Evolutionary conservation across 1,284 basidiomycete species (phyloP).

Genomic region (Boletus holoroseus): DNA sequence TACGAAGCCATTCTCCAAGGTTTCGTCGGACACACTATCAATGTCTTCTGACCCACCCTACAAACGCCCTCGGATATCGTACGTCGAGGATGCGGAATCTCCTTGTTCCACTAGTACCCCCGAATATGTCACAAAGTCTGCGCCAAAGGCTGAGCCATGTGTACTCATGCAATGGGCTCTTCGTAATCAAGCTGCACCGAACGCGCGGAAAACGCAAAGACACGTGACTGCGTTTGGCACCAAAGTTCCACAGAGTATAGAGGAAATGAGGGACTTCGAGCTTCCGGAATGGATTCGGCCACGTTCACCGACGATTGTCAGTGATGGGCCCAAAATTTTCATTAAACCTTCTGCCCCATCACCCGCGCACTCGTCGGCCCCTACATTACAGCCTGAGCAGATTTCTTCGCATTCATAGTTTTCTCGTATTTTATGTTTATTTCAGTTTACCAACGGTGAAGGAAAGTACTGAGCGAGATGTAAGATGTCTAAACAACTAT

Average conservation of each 20-base stretch:
- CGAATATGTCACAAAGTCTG: slow-evolving; percentile 18
- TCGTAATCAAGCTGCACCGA: slow-evolving; percentile 41
- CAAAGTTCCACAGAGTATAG: slow-evolving; percentile 43
- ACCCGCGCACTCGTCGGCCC: slow-evolving; percentile 4
- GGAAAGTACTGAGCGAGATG: not conserved
- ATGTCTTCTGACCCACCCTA: slow-evolving; percentile 27
- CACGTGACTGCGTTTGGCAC: slow-evolving; percentile 53
- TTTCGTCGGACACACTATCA: slow-evolving; percentile 31
- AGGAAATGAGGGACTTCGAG: slow-evolving; percentile 45
- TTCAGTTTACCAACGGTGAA: slow-evolving; percentile 15
- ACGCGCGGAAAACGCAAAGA: slow-evolving; percentile 47
- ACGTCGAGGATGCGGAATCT: slow-evolving; percentile 23
- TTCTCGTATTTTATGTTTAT: slow-evolving; percentile 34
- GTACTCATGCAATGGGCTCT: slow-evolving; percentile 47
- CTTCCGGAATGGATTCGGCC: slow-evolving; percentile 42
- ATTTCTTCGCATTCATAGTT: slow-evolving; percentile 14
- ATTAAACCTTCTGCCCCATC: slow-evolving; percentile 4
- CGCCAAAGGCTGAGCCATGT: slow-evolving; percentile 33
- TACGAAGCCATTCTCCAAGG: slow-evolving; percentile 30
- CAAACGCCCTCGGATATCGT: slow-evolving; percentile 24
- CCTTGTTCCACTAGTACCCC: slow-evolving; percentile 18
- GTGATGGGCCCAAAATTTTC: slow-evolving; percentile 8
- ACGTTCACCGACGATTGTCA: slow-evolving; percentile 17
- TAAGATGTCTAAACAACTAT: slow-evolving; percentile 12
- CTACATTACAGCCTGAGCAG: slow-evolving; percentile 16